Evolutionary conservation across 2,329 filamentous ascomycete genomes (phyloP).

Genomic region (Clonostachys sp.): DNA sequence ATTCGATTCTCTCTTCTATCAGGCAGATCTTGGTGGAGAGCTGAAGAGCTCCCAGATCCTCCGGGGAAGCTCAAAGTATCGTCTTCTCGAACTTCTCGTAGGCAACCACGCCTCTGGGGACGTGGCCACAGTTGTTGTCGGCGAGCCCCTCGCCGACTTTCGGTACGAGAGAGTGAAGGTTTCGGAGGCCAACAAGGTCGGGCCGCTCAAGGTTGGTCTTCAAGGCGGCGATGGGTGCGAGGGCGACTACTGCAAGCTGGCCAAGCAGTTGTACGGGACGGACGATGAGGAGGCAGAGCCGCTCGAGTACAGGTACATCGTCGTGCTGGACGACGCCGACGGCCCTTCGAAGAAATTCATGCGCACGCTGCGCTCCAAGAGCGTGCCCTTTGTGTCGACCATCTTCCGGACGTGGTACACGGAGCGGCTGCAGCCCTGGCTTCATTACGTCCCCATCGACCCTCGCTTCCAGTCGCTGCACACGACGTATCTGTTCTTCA

Average conservation of each 20-base stretch:
- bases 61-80: conserved; percentile 64
- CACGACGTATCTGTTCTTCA: conserved; percentile 71
- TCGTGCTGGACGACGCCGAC: conserved; percentile 67
- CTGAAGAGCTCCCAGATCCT: conserved; percentile 44
- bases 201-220: conserved; percentile 56
- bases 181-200: conserved; percentile 44
- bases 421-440: conserved; percentile 68
- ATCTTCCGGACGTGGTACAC: conserved; percentile 80
- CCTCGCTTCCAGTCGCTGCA: conserved; percentile 68
- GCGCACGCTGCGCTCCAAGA: conserved; percentile 59
- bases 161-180: conserved; percentile 51
- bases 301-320: conserved; percentile 64
- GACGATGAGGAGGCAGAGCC: conserved; percentile 37
- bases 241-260: conserved; percentile 26
- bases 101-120: conserved; percentile 45
- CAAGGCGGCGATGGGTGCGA: conserved; percentile 53
- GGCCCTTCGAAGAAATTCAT: conserved; percentile 59
- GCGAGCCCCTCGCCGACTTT: conserved; percentile 30
- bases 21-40: conserved; percentile 56
- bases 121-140: conserved; percentile 53
- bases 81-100: conserved; percentile 66
- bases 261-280: conserved; percentile 21
- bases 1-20: conserved; percentile 66
- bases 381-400: conserved; percentile 65
- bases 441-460: conserved; percentile 78